Conservation (phyloP, 1,284 basidiomycete species). For the Ganoderma leucocontextum region DNA sequence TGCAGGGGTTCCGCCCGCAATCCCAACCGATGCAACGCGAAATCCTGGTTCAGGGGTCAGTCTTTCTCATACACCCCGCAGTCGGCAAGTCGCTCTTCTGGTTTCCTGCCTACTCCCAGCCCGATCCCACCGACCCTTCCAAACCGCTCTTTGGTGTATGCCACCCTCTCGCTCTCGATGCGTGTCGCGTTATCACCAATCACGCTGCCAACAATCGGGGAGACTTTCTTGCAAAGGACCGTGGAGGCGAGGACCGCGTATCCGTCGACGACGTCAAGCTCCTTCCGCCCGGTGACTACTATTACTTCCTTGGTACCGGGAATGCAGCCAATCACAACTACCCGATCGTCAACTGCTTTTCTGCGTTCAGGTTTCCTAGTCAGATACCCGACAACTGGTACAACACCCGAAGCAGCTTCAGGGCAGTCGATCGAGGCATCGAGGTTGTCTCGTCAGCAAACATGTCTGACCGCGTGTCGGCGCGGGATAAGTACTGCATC, state of each 20-base stretch:
- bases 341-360: background rate
- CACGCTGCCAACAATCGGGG: background rate
- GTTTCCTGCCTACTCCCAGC: background rate
- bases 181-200: background rate
- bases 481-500: background rate
- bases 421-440: background rate
- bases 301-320: background rate
- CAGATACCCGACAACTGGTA: background rate
- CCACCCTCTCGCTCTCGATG: background rate
- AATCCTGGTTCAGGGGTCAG: background rate
- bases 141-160: background rate
- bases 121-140: background rate
- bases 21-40: background rate
- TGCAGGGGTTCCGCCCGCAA: too few species aligned
- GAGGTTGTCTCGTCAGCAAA: background rate
- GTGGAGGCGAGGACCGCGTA: background rate
- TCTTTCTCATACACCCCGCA: background rate
- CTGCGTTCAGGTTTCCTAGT: background rate
- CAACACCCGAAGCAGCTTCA: background rate
- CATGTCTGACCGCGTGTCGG: background rate
- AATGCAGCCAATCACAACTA: background rate
- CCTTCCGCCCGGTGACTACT: background rate
- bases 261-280: background rate
- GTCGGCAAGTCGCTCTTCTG: background rate
- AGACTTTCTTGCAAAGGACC: background rate